These are phyloP conservation scores for Colletotrichum tanaceti DNA, from an alignment of 2,329 filamentous ascomycete genomes.

Conservation along the genomic window DNA sequence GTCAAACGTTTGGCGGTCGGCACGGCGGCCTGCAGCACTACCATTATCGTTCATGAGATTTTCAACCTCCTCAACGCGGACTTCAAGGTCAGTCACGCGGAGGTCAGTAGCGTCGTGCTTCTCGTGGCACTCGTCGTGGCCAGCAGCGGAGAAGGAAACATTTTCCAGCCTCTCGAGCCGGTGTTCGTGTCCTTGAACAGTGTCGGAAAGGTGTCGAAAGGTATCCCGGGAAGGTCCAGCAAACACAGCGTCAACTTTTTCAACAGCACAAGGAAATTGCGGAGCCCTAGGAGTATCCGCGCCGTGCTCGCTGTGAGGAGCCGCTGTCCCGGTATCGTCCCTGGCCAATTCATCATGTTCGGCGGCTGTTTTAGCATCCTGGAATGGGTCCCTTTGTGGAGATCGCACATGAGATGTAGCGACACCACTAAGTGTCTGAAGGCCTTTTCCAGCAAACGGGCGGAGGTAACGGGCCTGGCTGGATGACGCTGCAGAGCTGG, in stretches of 20 bases:
- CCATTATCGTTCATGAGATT: constrained; percentile 62
- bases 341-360: constrained; percentile 40
- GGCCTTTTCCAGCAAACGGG: constrained; percentile 67
- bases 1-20: constrained; percentile 54
- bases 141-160: constrained; percentile 72
- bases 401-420: constrained; percentile 48
- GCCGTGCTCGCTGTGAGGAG: constrained; percentile 41
- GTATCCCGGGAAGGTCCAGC: constrained; percentile 49
- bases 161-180: constrained; percentile 78
- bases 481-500: constrained; percentile 64
- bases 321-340: constrained; percentile 45
- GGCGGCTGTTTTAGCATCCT: constrained; percentile 37
- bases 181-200: constrained; percentile 70
- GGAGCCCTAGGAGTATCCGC: constrained; percentile 44
- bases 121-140: constrained; percentile 77
- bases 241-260: constrained; percentile 37
- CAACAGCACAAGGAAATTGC: constrained; percentile 32
- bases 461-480: constrained; percentile 62
- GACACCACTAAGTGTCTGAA: constrained; percentile 63
- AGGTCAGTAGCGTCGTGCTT: constrained; percentile 75
- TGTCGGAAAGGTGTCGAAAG: constrained; percentile 61
- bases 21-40: constrained; percentile 53
- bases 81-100: constrained; percentile 76
- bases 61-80: constrained; percentile 69
- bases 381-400: constrained; percentile 48